Evolutionary conservation across 495 filamentous ascomycete genomes (phyloP), one percentile per base, ranked within the genome.

Genomic region (Penicillium bovifimosum): DNA sequence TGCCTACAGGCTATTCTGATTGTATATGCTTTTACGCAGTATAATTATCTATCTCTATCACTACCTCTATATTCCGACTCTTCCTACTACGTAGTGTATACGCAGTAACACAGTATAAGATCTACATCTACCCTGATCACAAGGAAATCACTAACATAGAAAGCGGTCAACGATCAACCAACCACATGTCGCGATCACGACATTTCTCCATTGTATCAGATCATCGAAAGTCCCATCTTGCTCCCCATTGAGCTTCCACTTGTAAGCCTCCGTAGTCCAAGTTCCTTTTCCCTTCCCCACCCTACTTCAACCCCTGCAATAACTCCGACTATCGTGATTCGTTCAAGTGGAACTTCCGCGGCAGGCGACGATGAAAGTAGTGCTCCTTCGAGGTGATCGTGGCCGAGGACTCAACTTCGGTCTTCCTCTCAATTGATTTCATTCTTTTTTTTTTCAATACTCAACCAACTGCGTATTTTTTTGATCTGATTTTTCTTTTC

Each of bases 131-230:
- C 48, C 28, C 17, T 20, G 17, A 33, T 10, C 5, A 7, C n/a
- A 8, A 29, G 14, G 1, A 33, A 33, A 32, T 36, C 28, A 9
- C 18, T 32, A 16, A 49, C 27, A 35, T 36, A 32, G 29, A 27
- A 53, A 64, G 61, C 64, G 66, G 66, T 63, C 50, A 67, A 58
- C 18, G 11, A 50, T 54, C 35, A 63, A 58, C 67, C 54, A 68
- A 71, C 62, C 58, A 72, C 50, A 63, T 39, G 14, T 16, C 43
- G 60, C 67, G 65, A 76, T 76, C 69, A 74, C 73, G 73, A 75
- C 72, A 76, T 76, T 74, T 74, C 69, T 69, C 71, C 73, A 74
- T 74, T 67, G 55, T 62, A 76, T 76, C 69, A 74, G 67, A 71
- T 72, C 71, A 75, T 74, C 68, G 59, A 60, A 4, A 72, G 62